Evolutionary conservation across 345 rosid genomes (phyloP).

Genomic region (Murraya paniculata): DNA sequence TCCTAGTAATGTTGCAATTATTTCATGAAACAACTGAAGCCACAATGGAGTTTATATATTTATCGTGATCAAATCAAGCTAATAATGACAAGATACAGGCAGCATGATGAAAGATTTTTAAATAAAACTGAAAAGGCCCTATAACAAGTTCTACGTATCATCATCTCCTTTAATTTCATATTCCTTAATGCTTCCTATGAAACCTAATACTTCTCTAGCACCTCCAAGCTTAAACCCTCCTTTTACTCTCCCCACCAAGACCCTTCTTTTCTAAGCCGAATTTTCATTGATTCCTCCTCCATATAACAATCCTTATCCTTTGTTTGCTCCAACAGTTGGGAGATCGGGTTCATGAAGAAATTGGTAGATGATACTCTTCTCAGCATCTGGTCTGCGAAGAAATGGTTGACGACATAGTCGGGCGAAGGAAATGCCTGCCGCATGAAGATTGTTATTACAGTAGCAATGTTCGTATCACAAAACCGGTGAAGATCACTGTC

Average conservation of each 20-base stretch:
- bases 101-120: background rate
- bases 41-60: too few species aligned
- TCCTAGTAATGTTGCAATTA: too few species aligned
- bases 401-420: background rate
- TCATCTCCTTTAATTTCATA: background rate
- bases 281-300: background rate
- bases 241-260: slow-evolving; percentile 8
- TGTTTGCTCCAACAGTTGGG: background rate
- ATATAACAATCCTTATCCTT: background rate
- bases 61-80: too few species aligned
- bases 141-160: background rate
- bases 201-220: background rate
- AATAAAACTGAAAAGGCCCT: background rate
- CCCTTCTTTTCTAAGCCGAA: background rate
- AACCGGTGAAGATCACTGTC: background rate
- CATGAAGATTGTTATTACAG: slow-evolving; percentile 17
- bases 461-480: slow-evolving; percentile 22
- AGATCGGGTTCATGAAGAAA: background rate
- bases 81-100: too few species aligned
- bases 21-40: too few species aligned
- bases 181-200: background rate
- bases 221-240: background rate
- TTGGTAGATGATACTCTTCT: too few species aligned
- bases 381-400: too few species aligned
- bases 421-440: slow-evolving; percentile 6